phyloP scores from a whole-genome alignment of 2,329 filamentous ascomycete species.

The Pezicula neosporulosa region DNA sequence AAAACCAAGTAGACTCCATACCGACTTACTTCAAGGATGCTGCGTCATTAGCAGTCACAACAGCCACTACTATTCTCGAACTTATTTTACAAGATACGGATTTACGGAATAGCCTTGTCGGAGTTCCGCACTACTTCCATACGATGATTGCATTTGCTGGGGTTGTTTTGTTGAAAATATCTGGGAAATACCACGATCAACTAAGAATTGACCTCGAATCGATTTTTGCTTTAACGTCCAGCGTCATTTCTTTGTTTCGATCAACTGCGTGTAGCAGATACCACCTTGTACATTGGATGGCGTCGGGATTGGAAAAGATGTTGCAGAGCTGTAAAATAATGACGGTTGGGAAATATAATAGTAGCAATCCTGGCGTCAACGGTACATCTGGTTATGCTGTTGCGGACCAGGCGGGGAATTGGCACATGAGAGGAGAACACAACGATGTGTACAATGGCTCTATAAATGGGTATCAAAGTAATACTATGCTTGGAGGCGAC shows the following conservation, averaged over 20 bases:
- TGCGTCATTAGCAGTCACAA: constrained; percentile 1
- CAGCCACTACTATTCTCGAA: constrained; percentile 20
- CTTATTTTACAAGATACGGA: constrained; percentile 28
- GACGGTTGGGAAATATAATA: not conserved
- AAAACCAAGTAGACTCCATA: constrained; percentile 3
- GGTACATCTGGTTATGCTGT: not conserved
- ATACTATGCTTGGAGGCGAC: not conserved
- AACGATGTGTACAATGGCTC: not conserved
- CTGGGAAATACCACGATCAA: constrained; percentile 29
- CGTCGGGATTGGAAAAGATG: not conserved
- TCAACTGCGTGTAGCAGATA: not conserved
- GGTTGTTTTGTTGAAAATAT: constrained; percentile 31
- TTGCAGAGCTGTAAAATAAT: not conserved
- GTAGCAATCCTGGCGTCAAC: not conserved
- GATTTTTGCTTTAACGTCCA: not conserved
- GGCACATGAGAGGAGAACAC: not conserved
- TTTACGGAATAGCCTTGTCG: constrained; percentile 23
- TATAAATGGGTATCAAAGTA: not conserved
- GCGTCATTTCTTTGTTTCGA: not conserved
- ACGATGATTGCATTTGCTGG: constrained; percentile 31
- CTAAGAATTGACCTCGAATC: constrained; percentile 26
- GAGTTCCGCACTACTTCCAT: constrained; percentile 30
- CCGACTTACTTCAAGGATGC: not conserved
- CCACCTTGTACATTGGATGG: constrained; percentile 1
- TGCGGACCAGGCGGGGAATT: not conserved